A percentile compares a stretch with the other conserved stretches of the same genome.
Conservation (phyloP, 192 early-diverging fungal species). For the Kappamyces sp. region DNA sequence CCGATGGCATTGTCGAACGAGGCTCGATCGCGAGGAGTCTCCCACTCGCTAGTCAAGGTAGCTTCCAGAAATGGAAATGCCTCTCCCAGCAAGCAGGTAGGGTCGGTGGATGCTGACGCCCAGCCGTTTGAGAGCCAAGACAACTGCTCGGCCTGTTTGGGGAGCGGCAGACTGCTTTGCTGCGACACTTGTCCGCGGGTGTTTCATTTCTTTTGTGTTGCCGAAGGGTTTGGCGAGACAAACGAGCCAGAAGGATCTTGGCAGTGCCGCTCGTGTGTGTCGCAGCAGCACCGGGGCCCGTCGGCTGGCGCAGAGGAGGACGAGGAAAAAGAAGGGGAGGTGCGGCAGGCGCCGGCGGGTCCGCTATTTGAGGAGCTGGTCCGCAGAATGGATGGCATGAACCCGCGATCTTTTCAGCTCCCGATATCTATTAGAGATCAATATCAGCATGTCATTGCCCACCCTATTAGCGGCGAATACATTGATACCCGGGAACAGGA, state of each 20-base stretch:
- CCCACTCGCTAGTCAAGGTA: too few species aligned
- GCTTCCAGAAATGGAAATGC: too few species aligned
- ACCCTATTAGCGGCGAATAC: constrained; percentile 43
- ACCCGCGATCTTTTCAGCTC: constrained; percentile 40
- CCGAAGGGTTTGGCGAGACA: constrained; percentile 32
- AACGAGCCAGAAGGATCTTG: constrained; percentile 29
- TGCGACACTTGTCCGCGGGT: constrained; percentile 50
- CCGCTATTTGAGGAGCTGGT: constrained; percentile 24
- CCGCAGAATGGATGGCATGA: constrained; percentile 25
- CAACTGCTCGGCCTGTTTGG: constrained; percentile 48
- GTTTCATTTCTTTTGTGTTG: constrained; percentile 49
- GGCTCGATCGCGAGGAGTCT: too few species aligned
- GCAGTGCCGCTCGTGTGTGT: constrained; percentile 40
- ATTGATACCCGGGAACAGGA: constrained; percentile 38
- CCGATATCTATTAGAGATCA: constrained; percentile 23
- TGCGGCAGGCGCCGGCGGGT: background rate
- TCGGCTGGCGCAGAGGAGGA: constrained; percentile 2
- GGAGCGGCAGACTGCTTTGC: constrained; percentile 38
- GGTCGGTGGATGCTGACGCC: too few species aligned
- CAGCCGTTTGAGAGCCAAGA: constrained; percentile 34
- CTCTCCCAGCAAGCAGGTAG: too few species aligned
- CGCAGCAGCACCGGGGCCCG: constrained; percentile 16
- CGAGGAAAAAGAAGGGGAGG: constrained; percentile 14
- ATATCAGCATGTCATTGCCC: constrained; percentile 27
- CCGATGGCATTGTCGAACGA: too few species aligned